Percentiles rank a stretch among this genome's conserved stretches.
phyloP scores from a whole-genome alignment of 192 early-diverging fungal species.

The Rhizoclosmatium globosum region DNA sequence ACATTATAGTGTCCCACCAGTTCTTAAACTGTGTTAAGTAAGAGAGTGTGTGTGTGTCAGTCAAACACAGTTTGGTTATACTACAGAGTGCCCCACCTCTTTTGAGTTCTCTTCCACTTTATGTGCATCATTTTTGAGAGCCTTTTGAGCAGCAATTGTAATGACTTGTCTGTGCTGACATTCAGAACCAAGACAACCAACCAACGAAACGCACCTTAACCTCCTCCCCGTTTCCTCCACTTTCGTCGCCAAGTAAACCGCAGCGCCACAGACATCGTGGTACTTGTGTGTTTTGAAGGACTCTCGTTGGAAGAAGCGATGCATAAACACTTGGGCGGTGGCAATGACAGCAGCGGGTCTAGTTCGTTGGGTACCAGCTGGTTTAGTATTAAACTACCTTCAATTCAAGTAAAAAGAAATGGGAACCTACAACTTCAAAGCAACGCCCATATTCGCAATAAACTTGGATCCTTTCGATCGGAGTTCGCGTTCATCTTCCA shows the following conservation, averaged over 20 bases:
- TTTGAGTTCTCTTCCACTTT: constrained; percentile 30
- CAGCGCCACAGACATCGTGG: constrained; percentile 41
- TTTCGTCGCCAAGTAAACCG: constrained; percentile 42
- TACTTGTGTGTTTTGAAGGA: constrained; percentile 43
- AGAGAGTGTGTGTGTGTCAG: too few relatives aligned
- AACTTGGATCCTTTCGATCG: constrained; percentile 19
- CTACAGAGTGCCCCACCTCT: too few relatives aligned
- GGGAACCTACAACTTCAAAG: constrained; percentile 21
- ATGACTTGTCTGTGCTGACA: background rate
- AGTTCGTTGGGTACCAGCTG: background rate
- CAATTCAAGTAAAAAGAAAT: background rate
- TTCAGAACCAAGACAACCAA: too few relatives aligned
- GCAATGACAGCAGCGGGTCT: constrained; percentile 25
- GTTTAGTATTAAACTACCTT: background rate
- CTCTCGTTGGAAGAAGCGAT: constrained; percentile 50
- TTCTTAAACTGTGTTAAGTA: constrained; percentile 7
- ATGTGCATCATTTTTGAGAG: constrained; percentile 23
- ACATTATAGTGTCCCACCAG: constrained; percentile 43
- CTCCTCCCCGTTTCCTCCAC: constrained; percentile 34
- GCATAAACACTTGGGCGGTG: constrained; percentile 45
- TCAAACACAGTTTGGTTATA: too few relatives aligned
- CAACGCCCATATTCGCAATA: constrained; percentile 16
- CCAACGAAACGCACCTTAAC: background rate
- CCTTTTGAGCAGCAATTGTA: constrained; percentile 7
- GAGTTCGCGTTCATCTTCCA: constrained; percentile 13